These are phyloP conservation scores for Toxicodendron radicans DNA, from an alignment of 345 rosid species.

Conservation along the genomic window DNA sequence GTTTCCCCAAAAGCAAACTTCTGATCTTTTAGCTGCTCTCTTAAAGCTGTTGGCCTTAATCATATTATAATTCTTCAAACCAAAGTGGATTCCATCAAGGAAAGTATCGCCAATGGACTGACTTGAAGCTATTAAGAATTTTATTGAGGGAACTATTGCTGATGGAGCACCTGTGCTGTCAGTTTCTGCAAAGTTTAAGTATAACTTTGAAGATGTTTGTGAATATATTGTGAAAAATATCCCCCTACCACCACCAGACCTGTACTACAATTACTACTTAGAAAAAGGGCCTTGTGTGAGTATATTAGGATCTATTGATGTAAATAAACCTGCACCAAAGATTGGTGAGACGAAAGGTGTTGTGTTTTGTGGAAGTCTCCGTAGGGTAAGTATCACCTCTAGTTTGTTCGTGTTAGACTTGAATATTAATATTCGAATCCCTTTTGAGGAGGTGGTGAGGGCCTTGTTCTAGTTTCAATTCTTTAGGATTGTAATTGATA, in stretches of 20 bases:
- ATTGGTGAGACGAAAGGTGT: slow-evolving; percentile 96
- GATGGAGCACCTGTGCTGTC: slow-evolving; percentile 91
- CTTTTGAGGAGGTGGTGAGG: background rate
- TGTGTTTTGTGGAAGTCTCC: slow-evolving; percentile 97
- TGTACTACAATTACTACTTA: slow-evolving; percentile 77
- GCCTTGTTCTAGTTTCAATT: background rate
- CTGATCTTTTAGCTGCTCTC: slow-evolving; percentile 98
- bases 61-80: slow-evolving; percentile 93
- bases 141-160: slow-evolving; percentile 89
- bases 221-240: slow-evolving; percentile 92
- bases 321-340: slow-evolving; percentile 86
- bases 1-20: slow-evolving; percentile 96
- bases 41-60: slow-evolving; percentile 88
- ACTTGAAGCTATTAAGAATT: slow-evolving; percentile 84
- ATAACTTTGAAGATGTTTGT: slow-evolving; percentile 89
- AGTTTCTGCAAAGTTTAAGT: too few species aligned
- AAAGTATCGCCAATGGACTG: slow-evolving; percentile 86
- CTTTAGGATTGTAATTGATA: background rate
- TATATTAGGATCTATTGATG: slow-evolving; percentile 93
- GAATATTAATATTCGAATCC: background rate
- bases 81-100: slow-evolving; percentile 94
- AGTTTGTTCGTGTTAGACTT: background rate
- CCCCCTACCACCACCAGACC: too few species aligned
- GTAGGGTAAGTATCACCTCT: slow-evolving; percentile 49
- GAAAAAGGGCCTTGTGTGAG: slow-evolving; percentile 87